Evolutionary conservation across 139 green algal genomes (phyloP).

Genomic region (Gonium pectorale): DNA sequence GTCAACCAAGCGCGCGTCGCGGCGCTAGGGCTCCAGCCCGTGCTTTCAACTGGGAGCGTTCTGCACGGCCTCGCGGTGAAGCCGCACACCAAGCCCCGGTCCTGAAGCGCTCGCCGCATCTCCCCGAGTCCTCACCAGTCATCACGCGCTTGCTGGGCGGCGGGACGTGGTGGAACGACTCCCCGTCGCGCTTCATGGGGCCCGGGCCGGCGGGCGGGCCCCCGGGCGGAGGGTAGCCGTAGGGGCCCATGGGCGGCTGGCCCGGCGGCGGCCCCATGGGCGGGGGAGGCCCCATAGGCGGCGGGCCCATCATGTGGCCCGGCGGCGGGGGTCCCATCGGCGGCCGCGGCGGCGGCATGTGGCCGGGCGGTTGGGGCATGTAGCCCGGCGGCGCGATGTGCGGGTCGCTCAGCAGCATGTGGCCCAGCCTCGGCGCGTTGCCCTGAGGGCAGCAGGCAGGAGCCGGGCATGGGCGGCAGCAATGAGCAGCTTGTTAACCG

Average conservation of each 20-base stretch:
- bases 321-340: slow-evolving; percentile 4
- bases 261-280: slow-evolving; percentile 9
- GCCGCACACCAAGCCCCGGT: no score
- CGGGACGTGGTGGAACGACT: slow-evolving; percentile 30
- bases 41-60: no score
- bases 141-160: slow-evolving; percentile 21
- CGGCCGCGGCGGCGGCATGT: neutral
- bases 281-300: neutral
- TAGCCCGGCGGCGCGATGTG: neutral
- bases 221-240: neutral
- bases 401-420: slow-evolving; percentile 11
- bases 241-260: neutral
- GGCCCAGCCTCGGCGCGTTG: slow-evolving; percentile 31
- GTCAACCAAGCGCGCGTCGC: no score
- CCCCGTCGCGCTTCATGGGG: slow-evolving; percentile 12
- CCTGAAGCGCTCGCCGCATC: no score
- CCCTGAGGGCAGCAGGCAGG: neutral
- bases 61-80: no score
- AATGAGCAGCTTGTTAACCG: no score
- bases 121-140: slow-evolving; percentile 7
- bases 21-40: no score
- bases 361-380: slow-evolving; percentile 1
- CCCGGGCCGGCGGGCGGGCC: neutral
- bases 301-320: neutral
- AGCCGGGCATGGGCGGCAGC: no score